Conservation (phyloP, 192 early-diverging fungal genomes). For the Backusella mclennaniae region DNA sequence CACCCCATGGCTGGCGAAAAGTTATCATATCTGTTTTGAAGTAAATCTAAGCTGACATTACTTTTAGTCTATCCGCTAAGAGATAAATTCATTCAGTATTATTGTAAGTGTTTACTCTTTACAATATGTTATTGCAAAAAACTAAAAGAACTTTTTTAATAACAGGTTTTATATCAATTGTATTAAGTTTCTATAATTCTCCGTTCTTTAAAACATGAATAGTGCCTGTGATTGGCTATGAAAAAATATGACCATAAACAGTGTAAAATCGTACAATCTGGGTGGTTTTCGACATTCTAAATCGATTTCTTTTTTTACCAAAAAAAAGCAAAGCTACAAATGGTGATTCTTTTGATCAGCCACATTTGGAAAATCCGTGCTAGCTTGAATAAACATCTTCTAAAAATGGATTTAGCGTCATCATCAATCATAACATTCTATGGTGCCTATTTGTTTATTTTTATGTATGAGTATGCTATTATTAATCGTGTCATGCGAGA, state of each 20-base stretch:
- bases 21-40: no score
- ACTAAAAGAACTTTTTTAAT: neutral
- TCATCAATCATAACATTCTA: neutral
- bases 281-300: neutral
- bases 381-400: neutral
- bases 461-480: neutral
- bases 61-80: no score
- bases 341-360: neutral
- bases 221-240: neutral
- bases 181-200: neutral
- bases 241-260: neutral
- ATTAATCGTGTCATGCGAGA: neutral
- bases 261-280: neutral
- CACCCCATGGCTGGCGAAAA: neutral
- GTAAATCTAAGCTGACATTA: no score
- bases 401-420: neutral
- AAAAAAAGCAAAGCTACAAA: neutral
- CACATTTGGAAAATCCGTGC: neutral
- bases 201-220: neutral
- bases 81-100: neutral
- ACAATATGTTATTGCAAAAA: neutral
- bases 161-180: neutral
- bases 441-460: neutral
- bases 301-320: neutral
- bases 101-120: neutral